These are phyloP conservation scores for Uromyces viciae-fabae DNA, from an alignment of 1,284 basidiomycete species.

Conservation along the genomic window DNA sequence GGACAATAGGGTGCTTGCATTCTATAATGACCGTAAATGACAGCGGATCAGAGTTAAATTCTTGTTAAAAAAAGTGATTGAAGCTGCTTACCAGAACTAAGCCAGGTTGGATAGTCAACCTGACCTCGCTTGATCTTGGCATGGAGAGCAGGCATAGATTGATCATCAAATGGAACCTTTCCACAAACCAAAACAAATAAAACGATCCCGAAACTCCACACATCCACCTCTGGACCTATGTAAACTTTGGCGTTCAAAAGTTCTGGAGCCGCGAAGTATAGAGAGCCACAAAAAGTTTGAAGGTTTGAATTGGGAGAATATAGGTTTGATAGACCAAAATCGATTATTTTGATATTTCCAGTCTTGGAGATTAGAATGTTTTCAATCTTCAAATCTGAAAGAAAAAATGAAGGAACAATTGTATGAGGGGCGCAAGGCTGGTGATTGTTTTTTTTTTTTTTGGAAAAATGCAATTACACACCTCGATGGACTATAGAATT, in stretches of 20 bases:
- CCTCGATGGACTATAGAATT: conserved; percentile 93
- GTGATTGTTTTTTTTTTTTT: no score
- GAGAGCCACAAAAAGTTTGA: conserved; percentile 90
- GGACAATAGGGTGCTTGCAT: conserved; percentile 86
- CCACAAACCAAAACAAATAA: conserved; percentile 96
- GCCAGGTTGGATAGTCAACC: conserved; percentile 95
- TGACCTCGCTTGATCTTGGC: conserved; percentile 97
- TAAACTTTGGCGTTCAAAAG: conserved; percentile 93
- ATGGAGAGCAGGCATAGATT: conserved; percentile 96
- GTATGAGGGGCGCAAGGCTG: background rate
- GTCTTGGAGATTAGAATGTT: conserved; percentile 98
- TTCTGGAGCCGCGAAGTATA: conserved; percentile 98
- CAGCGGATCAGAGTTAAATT: background rate
- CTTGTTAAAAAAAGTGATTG: background rate
- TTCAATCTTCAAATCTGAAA: conserved; percentile 89
- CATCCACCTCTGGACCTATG: conserved; percentile 94
- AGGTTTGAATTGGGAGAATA: conserved; percentile 79
- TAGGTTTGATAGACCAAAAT: conserved; percentile 97
- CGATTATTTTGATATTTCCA: conserved; percentile 99
- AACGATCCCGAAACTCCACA: conserved; percentile 98
- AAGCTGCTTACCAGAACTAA: conserved; percentile 70
- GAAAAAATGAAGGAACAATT: background rate
- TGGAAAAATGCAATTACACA: conserved; percentile 47
- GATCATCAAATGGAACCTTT: conserved; percentile 98
- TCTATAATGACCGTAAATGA: conserved; percentile 61